phyloP scores from a whole-genome alignment of 495 filamentous ascomycete species.

The Neurospora tetrasperma region DNA sequence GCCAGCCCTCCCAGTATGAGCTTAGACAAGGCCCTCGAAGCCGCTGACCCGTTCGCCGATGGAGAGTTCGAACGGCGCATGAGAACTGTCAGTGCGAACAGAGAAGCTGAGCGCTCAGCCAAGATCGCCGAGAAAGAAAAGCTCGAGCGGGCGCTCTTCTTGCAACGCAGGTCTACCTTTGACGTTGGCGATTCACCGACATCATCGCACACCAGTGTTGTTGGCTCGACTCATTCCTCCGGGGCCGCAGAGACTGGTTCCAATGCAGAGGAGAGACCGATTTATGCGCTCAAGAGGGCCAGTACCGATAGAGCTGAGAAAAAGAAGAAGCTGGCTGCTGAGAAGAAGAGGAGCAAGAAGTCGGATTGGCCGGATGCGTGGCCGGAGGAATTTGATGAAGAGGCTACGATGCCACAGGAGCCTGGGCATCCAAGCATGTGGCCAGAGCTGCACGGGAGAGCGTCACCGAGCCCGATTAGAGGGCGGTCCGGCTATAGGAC shows the following conservation, averaged over 20 bases:
- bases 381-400: not conserved
- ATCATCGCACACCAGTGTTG: not conserved
- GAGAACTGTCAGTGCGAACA: not conserved
- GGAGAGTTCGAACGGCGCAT: not conserved
- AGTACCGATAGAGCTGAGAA: not conserved
- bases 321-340: not conserved
- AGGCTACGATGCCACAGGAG: not conserved
- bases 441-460: not conserved
- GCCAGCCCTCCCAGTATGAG: conserved; percentile 10
- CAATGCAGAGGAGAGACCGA: not conserved
- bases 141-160: not conserved
- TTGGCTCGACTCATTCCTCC: not conserved
- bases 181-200: not conserved
- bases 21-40: not conserved
- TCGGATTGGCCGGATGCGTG: not conserved
- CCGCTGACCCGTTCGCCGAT: not conserved
- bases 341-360: not conserved
- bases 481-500: not conserved
- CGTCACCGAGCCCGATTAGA: not conserved
- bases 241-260: not conserved
- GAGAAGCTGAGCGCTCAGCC: not conserved
- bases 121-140: conserved; percentile 1
- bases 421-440: not conserved
- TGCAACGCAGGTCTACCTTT: not conserved
- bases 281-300: not conserved